Evolutionary conservation across 1,139 yeast species (phyloP).

Genomic region (Spathaspora sp.): DNA sequence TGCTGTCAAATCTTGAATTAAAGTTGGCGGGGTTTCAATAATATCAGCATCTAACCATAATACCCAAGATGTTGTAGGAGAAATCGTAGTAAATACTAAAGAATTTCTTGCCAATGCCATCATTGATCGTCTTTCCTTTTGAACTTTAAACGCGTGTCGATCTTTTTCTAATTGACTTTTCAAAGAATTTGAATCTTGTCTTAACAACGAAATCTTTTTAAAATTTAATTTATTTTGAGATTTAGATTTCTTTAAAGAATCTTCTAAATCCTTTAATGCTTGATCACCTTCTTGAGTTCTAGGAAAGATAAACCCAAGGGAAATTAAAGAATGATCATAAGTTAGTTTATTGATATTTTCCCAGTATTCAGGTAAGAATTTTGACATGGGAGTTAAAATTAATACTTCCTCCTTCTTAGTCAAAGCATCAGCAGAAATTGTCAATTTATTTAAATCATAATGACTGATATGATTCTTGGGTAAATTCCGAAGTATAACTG

Average conservation of each 20-base stretch:
- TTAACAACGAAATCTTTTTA: slow-evolving; percentile 77
- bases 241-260: slow-evolving; percentile 59
- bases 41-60: slow-evolving; percentile 95
- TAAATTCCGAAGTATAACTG: slow-evolving; percentile 55
- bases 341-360: slow-evolving; percentile 67
- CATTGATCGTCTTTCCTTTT: slow-evolving; percentile 81
- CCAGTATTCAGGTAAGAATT: slow-evolving; percentile 86
- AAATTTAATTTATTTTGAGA: slow-evolving; percentile 63
- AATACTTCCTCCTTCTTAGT: slow-evolving; percentile 78
- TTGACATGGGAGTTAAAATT: slow-evolving; percentile 84
- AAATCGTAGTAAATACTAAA: slow-evolving; percentile 80
- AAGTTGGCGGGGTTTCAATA: slow-evolving; percentile 77
- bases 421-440: slow-evolving; percentile 67
- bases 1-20: slow-evolving; percentile 83
- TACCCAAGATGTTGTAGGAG: slow-evolving; percentile 91
- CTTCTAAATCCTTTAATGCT: slow-evolving; percentile 69
- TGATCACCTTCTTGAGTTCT: slow-evolving; percentile 75
- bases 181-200: slow-evolving; percentile 85
- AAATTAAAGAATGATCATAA: slow-evolving; percentile 83
- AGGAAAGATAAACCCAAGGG: slow-evolving; percentile 90
- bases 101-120: slow-evolving; percentile 97
- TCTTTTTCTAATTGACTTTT: slow-evolving; percentile 73
- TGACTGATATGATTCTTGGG: slow-evolving; percentile 83
- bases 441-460: slow-evolving; percentile 76
- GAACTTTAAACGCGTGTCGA: slow-evolving; percentile 69